A percentile compares a stretch with the other conserved stretches of the same genome.
phyloP scores from a whole-genome alignment of 2,329 filamentous ascomycete species.

The Calonectria hawksworthii region DNA sequence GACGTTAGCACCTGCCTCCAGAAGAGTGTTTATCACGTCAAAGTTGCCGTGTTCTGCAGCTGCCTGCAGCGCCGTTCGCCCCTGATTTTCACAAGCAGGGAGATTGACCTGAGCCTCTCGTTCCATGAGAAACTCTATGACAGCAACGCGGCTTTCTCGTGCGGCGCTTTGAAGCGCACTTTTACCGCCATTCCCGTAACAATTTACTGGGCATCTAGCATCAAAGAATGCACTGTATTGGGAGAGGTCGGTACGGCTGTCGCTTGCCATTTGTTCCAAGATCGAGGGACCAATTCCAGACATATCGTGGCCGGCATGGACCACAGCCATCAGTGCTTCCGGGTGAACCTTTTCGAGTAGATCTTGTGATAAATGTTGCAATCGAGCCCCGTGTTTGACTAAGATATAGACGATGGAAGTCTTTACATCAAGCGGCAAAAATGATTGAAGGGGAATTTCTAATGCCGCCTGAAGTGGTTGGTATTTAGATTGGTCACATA shows the following conservation, averaged over 20 bases:
- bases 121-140: background rate
- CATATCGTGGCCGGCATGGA: background rate
- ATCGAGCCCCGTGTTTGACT: background rate
- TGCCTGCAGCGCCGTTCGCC: background rate
- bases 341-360: background rate
- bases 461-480: background rate
- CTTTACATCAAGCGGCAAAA: too few relatives aligned
- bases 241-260: too few relatives aligned
- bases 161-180: background rate
- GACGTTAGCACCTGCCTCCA: constrained; percentile 14
- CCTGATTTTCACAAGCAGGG: background rate
- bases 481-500: too few relatives aligned
- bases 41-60: background rate
- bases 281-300: background rate
- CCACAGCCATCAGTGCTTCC: background rate
- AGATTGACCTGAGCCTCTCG: background rate
- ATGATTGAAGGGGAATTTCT: background rate
- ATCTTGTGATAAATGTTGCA: background rate
- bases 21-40: background rate
- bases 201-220: background rate
- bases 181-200: background rate
- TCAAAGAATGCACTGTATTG: background rate
- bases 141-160: background rate
- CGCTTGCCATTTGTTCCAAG: too few relatives aligned
- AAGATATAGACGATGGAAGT: background rate